Base-by-base conservation (phyloP, 164 flowering plant species). In the Brasenia schreberi region DNA sequence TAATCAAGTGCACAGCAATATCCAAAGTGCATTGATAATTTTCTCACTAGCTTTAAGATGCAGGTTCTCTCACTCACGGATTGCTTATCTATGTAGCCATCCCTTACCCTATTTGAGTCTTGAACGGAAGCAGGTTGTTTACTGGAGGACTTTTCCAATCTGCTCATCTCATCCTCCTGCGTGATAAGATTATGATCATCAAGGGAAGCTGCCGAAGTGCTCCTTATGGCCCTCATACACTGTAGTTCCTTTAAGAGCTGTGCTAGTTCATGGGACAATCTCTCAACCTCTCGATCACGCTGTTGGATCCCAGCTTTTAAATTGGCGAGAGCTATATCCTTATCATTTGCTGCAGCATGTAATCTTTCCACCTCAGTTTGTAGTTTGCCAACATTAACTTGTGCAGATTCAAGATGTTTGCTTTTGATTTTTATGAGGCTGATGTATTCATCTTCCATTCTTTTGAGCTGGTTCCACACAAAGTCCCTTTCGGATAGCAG, bases 401-500 rank as follows among this genome's bases (percentile, higher is more conserved):
- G 81, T 66, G 93, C 89, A 39, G 68, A 66, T 58, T 75, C 80
- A 64, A 80, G 68, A 72, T 94, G 86, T 42, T 66, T 67, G 43
- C 58, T 45, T 68, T 82, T 82, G 42, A 68, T 63, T 70, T 69
- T 80, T 63, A 84, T 68, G 65, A 81, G 82, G 71, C 67, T 65
- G 39, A 70, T 65, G 45, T 78, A 80, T 18, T 77, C 72, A 49
- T 63, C 72, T 77, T 90, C 96, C 85, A 83, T 67, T 66, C 68
- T 73, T 60, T 82, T 83, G 49, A 72, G 82, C 78, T 91, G 96
- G 63, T 89, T 81, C 95, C 96, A 85, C 5, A 82, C 82, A 73
- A 90, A 90, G 59, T 81, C 71, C 73, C 84, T 84, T 76, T 91
- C 99, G 33, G 77, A 66, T 77, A 81, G 59, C 4, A 93, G 80